Evolutionary conservation across 257 asterid species (phyloP), one percentile per base, ranked within the genome.

Genomic region (Capsicum baccatum): DNA sequence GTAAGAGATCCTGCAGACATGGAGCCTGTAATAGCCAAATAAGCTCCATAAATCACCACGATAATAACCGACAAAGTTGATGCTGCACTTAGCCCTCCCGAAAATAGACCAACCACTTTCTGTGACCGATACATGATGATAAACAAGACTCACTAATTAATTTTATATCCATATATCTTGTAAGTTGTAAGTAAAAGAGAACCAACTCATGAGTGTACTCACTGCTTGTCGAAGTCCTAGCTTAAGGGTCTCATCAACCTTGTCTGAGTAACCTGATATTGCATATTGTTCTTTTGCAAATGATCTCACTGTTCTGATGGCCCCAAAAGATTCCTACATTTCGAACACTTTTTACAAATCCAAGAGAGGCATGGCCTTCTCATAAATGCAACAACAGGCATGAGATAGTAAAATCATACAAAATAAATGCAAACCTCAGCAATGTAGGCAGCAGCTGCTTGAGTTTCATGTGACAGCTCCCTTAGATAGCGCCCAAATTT

Each of bases 171-270:
- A 35, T 44, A 35, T 44, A 44, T 62, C 48, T 76, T 54, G 67
- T 52, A 69, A 56, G 42, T 60, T 37, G 55, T 50, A 44, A 56
- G 44, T 60, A 48, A 55, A 85, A 56, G 66, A 69, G 85, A 56
- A 21, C 19, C 79, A 16, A 47, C 54, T 63, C 57, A 82, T 54
- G 85, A 84, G 42, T 64, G 10, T 10, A 4, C 96, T 91, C 86
- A 93, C 98, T 55, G 98, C 97, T 87, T 92, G 98, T 86, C 79
- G 87, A 66, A 94, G 92, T 82, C 98, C 98, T 84, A 94, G 98
- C 86, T 90, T 89, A 83, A 94, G 88, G 35, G 98, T 92, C 88
- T 94, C 97, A 3, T 92, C 97, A 55, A 94, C 96, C 85, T 94
- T 94, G 89, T 89, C 92, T 50, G 98, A 89, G 85, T 94, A 94